Evolutionary conservation across 2,329 filamentous ascomycete genomes (phyloP).

Genomic region (Byssoonygena ceratinophila): DNA sequence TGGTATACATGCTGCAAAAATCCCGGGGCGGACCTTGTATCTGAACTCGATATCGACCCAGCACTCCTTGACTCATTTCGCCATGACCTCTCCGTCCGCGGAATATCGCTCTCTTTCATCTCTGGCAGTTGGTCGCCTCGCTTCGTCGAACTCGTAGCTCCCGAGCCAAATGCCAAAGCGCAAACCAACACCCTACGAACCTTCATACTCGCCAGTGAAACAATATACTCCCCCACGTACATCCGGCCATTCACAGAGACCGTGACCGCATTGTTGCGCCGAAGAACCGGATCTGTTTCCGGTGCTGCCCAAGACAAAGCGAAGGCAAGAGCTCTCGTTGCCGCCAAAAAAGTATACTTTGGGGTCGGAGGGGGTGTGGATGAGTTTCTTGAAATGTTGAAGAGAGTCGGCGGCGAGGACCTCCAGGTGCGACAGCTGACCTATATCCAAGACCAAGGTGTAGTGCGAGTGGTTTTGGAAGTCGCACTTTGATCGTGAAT

Average conservation of each 20-base stretch:
- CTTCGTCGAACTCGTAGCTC: conserved; percentile 34
- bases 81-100: conserved; percentile 30
- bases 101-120: conserved; percentile 45
- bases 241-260: conserved; percentile 47
- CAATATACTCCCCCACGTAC: conserved; percentile 51
- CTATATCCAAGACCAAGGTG: conserved; percentile 35
- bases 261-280: conserved; percentile 41
- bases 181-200: conserved; percentile 25
- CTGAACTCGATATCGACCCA: conserved; percentile 41
- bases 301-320: conserved; percentile 3
- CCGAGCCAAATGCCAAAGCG: background rate
- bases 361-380: conserved; percentile 56
- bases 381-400: conserved; percentile 40
- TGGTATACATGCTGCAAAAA: conserved; percentile 29
- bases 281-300: conserved; percentile 12
- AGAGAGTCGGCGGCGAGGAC: conserved; percentile 17
- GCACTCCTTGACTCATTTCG: conserved; percentile 39
- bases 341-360: conserved; percentile 57
- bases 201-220: conserved; percentile 52
- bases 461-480: conserved; percentile 37
- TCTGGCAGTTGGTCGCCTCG: conserved; percentile 50
- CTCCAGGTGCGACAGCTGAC: conserved; percentile 17
- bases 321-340: conserved; percentile 44
- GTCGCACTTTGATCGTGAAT: conserved; percentile 16
- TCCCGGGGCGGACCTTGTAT: conserved; percentile 24